Evolutionary conservation across 2,329 filamentous ascomycete genomes (phyloP).

Genomic region (Neonectria coccinea): DNA sequence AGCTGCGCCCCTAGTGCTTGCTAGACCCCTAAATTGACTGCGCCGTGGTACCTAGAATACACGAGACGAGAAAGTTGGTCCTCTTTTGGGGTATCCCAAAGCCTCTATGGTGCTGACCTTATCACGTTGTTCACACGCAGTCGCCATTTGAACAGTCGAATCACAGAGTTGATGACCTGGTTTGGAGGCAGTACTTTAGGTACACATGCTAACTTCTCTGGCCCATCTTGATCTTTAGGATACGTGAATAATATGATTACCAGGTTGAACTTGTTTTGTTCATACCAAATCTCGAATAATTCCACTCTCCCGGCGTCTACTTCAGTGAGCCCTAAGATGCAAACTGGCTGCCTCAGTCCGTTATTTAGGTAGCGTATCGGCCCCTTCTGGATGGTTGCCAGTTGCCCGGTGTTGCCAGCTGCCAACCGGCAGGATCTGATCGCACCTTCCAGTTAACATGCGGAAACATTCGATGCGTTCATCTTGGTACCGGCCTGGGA

Average conservation of each 20-base stretch:
- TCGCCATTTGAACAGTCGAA: background rate
- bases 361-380: background rate
- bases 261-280: background rate
- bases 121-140: constrained; percentile 43
- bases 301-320: background rate
- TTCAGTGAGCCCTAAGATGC: background rate
- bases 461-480: background rate
- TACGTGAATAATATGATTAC: background rate
- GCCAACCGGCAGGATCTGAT: background rate
- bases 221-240: background rate
- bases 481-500: no score
- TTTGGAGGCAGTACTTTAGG: background rate
- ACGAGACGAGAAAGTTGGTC: constrained; percentile 62
- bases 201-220: background rate
- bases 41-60: constrained; percentile 73
- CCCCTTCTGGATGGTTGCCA: background rate
- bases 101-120: constrained; percentile 41
- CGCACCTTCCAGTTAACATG: constrained; percentile 5
- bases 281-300: background rate
- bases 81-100: constrained; percentile 45
- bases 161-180: background rate
- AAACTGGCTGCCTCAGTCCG: background rate
- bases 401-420: constrained; percentile 11
- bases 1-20: background rate
- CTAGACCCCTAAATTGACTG: constrained; percentile 59